These are phyloP conservation scores for Aspergillus cavernicola DNA, from an alignment of 495 filamentous ascomycete species.

Conservation along the genomic window DNA sequence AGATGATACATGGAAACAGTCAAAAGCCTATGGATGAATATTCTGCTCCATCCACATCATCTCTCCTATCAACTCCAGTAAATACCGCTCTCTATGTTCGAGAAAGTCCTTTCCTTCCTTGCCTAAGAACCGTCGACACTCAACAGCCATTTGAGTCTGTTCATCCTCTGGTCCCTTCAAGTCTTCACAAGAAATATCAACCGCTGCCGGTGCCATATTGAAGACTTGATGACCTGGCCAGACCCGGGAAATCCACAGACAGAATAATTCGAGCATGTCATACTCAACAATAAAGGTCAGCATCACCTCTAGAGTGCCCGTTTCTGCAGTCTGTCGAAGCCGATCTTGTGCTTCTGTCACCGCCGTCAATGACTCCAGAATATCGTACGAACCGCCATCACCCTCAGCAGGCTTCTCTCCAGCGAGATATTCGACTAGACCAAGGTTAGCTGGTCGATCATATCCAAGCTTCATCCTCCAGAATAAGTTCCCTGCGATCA, in stretches of 20 bases:
- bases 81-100: neutral
- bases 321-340: neutral
- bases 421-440: neutral
- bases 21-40: too few species aligned
- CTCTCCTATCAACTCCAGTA: constrained; percentile 3
- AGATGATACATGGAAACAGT: too few species aligned
- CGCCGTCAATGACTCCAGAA: neutral
- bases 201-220: neutral
- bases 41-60: neutral
- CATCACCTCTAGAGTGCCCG: neutral
- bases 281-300: neutral
- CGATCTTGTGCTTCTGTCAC: neutral
- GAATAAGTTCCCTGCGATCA: constrained; percentile 41
- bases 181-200: neutral
- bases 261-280: neutral
- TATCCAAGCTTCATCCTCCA: constrained; percentile 46
- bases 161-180: neutral
- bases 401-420: neutral
- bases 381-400: neutral
- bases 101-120: neutral
- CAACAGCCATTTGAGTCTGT: neutral
- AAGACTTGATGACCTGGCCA: neutral
- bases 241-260: neutral
- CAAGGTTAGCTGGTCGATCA: constrained; percentile 28
- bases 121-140: neutral